Conservation (phyloP, 2,329 filamentous ascomycete genomes). For the Monilinia fructigena region DNA sequence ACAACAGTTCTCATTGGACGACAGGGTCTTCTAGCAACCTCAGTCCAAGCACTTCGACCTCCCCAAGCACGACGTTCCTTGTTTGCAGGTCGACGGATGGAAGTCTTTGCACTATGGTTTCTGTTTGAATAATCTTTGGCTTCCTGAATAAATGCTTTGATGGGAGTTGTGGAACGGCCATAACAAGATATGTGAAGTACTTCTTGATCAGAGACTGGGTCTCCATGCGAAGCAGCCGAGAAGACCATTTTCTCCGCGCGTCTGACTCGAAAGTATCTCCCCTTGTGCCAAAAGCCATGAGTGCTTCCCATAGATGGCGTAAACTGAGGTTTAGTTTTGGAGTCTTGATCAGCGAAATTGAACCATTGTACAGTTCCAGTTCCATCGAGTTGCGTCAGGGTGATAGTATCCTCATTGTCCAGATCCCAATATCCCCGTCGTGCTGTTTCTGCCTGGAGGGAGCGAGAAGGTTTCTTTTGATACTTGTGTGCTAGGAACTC, state of each 20-base stretch:
- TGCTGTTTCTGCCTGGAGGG: slow-evolving; percentile 55
- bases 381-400: slow-evolving; percentile 45
- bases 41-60: slow-evolving; percentile 51
- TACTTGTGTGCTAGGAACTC: slow-evolving; percentile 56
- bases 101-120: slow-evolving; percentile 55
- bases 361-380: slow-evolving; percentile 47
- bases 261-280: slow-evolving; percentile 50
- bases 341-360: slow-evolving; percentile 60
- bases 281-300: slow-evolving; percentile 55
- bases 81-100: slow-evolving; percentile 54
- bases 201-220: slow-evolving; percentile 52
- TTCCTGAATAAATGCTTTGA: slow-evolving; percentile 55
- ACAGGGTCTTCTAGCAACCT: slow-evolving; percentile 62
- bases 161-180: slow-evolving; percentile 50
- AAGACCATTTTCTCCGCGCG: slow-evolving; percentile 33
- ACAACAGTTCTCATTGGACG: slow-evolving; percentile 74
- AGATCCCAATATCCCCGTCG: slow-evolving; percentile 55
- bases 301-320: slow-evolving; percentile 51
- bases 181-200: slow-evolving; percentile 55
- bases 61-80: slow-evolving; percentile 49
- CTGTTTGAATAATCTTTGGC: slow-evolving; percentile 53
- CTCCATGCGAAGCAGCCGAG: slow-evolving; percentile 27
- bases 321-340: slow-evolving; percentile 52
- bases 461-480: slow-evolving; percentile 51
- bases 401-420: slow-evolving; percentile 46